Conservation (phyloP, 2,329 filamentous ascomycete species). For the Hypoxylon sp. region DNA sequence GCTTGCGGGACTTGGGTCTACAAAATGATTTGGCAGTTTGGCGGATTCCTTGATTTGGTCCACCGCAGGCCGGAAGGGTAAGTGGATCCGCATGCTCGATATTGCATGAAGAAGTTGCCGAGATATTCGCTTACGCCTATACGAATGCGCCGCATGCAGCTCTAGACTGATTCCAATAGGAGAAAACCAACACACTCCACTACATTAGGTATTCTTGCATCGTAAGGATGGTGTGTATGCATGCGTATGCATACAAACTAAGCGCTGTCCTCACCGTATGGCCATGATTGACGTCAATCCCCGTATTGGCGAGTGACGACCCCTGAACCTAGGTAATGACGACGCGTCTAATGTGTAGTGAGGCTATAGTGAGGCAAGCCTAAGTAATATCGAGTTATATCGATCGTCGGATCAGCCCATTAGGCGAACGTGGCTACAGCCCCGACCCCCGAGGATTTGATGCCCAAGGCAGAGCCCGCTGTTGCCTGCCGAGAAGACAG, state of each 20-base stretch:
- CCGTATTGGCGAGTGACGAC: conserved; percentile 28
- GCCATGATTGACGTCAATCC: conserved; percentile 34
- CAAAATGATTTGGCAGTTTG: too few relatives aligned
- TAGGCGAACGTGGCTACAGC: conserved; percentile 19
- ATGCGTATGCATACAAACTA: conserved; percentile 6
- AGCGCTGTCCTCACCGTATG: conserved; percentile 14
- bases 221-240: conserved; percentile 1
- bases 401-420: conserved; percentile 32
- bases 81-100: too few relatives aligned
- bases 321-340: conserved; percentile 19
- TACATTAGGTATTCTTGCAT: conserved; percentile 6
- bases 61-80: too few relatives aligned
- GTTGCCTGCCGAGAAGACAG: conserved; percentile 23
- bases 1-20: neutral
- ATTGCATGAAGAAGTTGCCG: conserved; percentile 16
- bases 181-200: conserved; percentile 22
- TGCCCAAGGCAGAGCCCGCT: conserved; percentile 21
- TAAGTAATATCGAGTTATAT: conserved; percentile 28
- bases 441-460: conserved; percentile 17
- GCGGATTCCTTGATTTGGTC: too few relatives aligned
- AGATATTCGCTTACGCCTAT: conserved; percentile 27
- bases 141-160: conserved; percentile 29
- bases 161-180: conserved; percentile 9
- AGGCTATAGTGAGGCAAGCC: conserved; percentile 38
- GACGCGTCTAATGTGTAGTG: conserved; percentile 21